Evolutionary conservation across 179 eudicot species (phyloP), one percentile per base, ranked within the genome.

Genomic region (Silene vulgaris): DNA sequence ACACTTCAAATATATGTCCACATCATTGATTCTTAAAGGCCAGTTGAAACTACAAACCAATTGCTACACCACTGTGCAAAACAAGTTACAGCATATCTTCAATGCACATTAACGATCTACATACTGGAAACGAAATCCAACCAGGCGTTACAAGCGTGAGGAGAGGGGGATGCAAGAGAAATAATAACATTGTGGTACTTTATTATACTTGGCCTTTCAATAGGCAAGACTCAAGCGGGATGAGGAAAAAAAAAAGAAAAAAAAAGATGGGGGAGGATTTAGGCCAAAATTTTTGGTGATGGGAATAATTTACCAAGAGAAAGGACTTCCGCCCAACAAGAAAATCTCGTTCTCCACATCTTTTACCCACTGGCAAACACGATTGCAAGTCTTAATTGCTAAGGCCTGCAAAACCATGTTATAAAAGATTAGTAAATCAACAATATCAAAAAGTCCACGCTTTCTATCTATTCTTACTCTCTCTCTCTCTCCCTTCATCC

Each of bases 361-460:
- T 84, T 91, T 91, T 72, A 93, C 93, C 98, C 98, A 93, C 80
- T 89, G 96, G 76, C 97, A 92, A 32, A 92, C 94, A 19, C 92
- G 87, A 76, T 92, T 92, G 85, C 98, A 94, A 21, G 90, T 84
- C 85, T 88, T 89, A 80, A 94, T 92, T 17, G 98, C 98, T 86
- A 87, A 73, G 35, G 94, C 97, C 97, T 94, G 90, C 89, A 86
- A 70, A 79, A 59, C 17, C 37, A 78, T 19, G 65, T 71, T 65
- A 71, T 40, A 20, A 79, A 20, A 26, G 26, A n/a, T 0, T 50
- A 5, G 30, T 60, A 4, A 62, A 52, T 35, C 0, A 54, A 26
- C 29, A 56, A 29, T 21, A 3, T 5, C 37, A 2, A 37, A 28
- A 2, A 29, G 30, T 28, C 1, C 69, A 0, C 3, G 8, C 69